Percentiles rank a stretch among this genome's conserved stretches.
phyloP scores from a whole-genome alignment of 371 early-diverging fungal species.

The Mucor piriformis region DNA sequence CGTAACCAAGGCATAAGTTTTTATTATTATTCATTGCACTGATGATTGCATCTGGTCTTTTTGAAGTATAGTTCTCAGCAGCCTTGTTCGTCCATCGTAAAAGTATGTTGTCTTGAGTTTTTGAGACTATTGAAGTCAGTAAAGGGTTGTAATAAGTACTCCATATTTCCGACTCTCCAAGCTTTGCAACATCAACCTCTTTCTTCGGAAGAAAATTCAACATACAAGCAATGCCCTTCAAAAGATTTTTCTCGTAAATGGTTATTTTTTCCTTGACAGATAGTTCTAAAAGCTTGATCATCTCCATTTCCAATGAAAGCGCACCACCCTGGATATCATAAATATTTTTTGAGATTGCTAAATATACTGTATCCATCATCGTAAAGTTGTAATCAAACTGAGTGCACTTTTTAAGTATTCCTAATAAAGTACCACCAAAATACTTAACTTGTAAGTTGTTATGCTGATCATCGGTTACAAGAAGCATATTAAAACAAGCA shows the following conservation, averaged over 20 bases:
- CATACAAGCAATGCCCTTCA: not conserved
- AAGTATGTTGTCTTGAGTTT: slow-evolving; percentile 6
- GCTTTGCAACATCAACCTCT: not conserved
- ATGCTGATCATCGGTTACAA: slow-evolving; percentile 1
- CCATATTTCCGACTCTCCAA: slow-evolving; percentile 9
- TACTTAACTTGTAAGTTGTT: slow-evolving; percentile 1
- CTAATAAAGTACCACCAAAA: slow-evolving; percentile 8
- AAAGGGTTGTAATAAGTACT: slow-evolving; percentile 10
- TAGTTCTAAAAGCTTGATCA: slow-evolving; percentile 6
- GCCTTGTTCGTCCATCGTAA: slow-evolving; percentile 10
- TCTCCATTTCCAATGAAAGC: not conserved
- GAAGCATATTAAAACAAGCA: slow-evolving; percentile 10
- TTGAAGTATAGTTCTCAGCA: slow-evolving; percentile 1
- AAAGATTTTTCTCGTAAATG: slow-evolving; percentile 5
- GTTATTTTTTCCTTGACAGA: slow-evolving; percentile 1
- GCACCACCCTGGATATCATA: slow-evolving; percentile 6
- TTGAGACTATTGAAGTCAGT: slow-evolving; percentile 1
- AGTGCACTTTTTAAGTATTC: slow-evolving; percentile 2
- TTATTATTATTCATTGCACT: too few species aligned
- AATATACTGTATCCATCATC: not conserved
- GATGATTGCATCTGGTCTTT: slow-evolving; percentile 8
- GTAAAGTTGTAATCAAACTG: slow-evolving; percentile 4
- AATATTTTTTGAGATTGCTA: slow-evolving; percentile 4
- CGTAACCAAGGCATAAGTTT: slow-evolving; percentile 5
- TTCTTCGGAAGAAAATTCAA: slow-evolving; percentile 5